Conservation (phyloP, 208 protist genomes). For the Balamuthia mandrillaris region DNA sequence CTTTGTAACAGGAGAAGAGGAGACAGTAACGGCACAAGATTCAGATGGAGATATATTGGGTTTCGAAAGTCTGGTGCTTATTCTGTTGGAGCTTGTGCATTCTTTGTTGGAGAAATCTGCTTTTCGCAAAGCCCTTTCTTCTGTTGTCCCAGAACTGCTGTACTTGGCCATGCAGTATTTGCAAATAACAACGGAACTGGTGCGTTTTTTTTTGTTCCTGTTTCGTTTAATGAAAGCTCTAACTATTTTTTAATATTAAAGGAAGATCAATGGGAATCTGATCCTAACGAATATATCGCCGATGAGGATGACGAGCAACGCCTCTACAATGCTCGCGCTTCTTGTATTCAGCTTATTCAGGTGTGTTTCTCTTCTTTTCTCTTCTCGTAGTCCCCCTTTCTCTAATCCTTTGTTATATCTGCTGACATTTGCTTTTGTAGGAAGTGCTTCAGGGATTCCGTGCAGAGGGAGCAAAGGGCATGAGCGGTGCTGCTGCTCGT, state of each 20-base stretch:
- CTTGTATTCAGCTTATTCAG: neutral
- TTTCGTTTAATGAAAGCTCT: neutral
- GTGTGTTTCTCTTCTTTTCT: too few species aligned
- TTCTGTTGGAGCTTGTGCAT: conserved; percentile 14
- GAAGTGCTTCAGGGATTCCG: too few species aligned
- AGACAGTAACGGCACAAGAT: neutral
- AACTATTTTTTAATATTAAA: neutral
- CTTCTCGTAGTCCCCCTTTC: neutral
- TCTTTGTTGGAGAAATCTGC: neutral
- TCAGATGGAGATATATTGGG: neutral
- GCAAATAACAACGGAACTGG: conserved; percentile 19
- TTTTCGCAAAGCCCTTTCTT: neutral
- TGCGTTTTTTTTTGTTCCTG: neutral
- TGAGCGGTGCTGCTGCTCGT: too few species aligned
- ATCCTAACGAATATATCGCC: conserved; percentile 33
- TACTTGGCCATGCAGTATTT: neutral
- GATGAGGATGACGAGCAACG: conserved; percentile 30
- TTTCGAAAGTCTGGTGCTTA: neutral
- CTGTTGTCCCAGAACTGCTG: neutral
- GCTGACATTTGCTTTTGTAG: too few species aligned
- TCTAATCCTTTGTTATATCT: too few species aligned
- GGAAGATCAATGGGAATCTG: neutral
- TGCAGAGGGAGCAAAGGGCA: too few species aligned
- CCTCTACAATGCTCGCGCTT: conserved; percentile 7
- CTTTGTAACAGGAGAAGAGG: conserved; percentile 22